Percentiles rank a stretch among this genome's conserved stretches.
Evolutionary conservation across 208 protist genomes (phyloP).

Genomic region (Acanthamoeba lugdunensis): DNA sequence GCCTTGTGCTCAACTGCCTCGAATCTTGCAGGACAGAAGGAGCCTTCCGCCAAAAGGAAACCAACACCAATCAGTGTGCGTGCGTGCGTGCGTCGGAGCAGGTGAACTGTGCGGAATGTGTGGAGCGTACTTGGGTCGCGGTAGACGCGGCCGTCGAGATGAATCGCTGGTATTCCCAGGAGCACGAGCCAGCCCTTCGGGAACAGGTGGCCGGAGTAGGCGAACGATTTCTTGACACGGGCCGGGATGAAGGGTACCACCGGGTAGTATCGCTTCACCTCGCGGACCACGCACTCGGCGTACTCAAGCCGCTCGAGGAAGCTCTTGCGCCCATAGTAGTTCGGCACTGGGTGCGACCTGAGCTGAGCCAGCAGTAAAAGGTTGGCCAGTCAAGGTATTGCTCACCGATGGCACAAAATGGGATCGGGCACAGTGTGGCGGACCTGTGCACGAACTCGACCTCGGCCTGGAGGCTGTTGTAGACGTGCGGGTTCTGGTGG

Average conservation of each 20-base stretch:
- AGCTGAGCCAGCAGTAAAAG: neutral
- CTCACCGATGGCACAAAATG: neutral
- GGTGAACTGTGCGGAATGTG: neutral
- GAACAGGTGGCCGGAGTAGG: neutral
- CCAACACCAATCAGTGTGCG: neutral
- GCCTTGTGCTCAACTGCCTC: neutral
- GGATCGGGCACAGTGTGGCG: neutral
- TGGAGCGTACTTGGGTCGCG: neutral
- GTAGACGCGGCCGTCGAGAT: neutral
- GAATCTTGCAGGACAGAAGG: neutral
- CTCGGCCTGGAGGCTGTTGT: constrained; percentile 1
- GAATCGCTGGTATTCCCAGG: neutral
- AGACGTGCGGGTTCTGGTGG: constrained; percentile 26
- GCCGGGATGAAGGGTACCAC: neutral
- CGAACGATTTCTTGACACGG: neutral
- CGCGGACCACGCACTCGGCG: neutral
- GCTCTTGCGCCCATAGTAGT: neutral
- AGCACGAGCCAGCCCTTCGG: neutral
- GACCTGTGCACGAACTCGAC: neutral
- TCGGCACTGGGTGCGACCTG: neutral
- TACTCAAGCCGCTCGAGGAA: neutral
- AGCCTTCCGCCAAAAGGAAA: neutral
- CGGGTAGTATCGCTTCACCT: constrained; percentile 25
- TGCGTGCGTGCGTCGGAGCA: neutral
- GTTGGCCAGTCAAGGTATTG: too few species aligned